A percentile compares a stretch with the other conserved stretches of the same genome.
Evolutionary conservation across 2,329 filamentous ascomycete genomes (phyloP).

Genomic region (Aspergillus sp.): DNA sequence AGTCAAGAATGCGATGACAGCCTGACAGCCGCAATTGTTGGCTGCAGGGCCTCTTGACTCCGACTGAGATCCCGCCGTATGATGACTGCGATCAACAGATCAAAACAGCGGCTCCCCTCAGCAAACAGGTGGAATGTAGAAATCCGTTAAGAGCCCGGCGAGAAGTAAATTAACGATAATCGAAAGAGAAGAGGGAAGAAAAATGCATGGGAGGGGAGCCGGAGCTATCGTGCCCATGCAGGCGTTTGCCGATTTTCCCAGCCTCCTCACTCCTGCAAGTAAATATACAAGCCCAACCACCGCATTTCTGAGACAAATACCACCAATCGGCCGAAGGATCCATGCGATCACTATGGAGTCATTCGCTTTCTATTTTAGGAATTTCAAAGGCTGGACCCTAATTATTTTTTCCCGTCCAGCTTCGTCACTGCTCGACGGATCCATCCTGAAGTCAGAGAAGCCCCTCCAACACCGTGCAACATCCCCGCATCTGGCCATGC

Average conservation of each 20-base stretch:
- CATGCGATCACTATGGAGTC: background rate
- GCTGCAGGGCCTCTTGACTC: constrained; percentile 4
- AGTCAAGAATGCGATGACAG: constrained; percentile 4
- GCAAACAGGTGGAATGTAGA: constrained; percentile 18
- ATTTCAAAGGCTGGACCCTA: constrained; percentile 5
- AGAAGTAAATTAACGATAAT: constrained; percentile 9
- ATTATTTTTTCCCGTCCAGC: background rate
- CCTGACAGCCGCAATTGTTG: constrained; percentile 8
- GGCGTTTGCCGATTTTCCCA: constrained; percentile 22
- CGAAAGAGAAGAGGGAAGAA: constrained; percentile 15
- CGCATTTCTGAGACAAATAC: constrained; percentile 29
- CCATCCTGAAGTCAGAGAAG: background rate
- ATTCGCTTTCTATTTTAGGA: constrained; percentile 3
- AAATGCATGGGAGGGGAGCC: constrained; percentile 15
- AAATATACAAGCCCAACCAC: constrained; percentile 33
- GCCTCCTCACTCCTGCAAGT: constrained; percentile 25
- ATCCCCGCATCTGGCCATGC: constrained; percentile 5
- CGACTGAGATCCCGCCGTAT: background rate
- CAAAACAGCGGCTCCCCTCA: background rate
- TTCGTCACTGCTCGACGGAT: background rate
- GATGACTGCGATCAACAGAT: constrained; percentile 2
- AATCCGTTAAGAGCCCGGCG: background rate
- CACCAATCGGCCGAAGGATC: constrained; percentile 14
- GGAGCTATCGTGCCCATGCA: background rate
- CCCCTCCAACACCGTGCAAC: background rate